phyloP scores from a whole-genome alignment of 116 monocot genomes.

The Zostera marina region DNA sequence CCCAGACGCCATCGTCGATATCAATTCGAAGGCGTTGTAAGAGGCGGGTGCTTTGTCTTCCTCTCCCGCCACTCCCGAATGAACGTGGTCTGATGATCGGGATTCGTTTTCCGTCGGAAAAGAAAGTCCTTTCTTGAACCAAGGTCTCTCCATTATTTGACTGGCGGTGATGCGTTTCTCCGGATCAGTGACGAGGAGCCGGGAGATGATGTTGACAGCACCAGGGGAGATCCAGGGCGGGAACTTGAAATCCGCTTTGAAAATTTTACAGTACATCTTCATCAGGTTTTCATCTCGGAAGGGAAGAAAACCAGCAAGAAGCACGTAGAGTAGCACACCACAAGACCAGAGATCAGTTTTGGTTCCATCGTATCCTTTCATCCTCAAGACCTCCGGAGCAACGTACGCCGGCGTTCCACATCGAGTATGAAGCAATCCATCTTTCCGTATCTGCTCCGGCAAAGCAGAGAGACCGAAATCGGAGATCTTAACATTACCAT shows the following conservation, averaged over 20 bases:
- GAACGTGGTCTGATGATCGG: neutral
- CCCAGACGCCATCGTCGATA: conserved; percentile 66
- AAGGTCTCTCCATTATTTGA: conserved; percentile 26
- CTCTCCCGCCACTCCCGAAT: conserved; percentile 1
- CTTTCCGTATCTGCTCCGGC: conserved; percentile 35
- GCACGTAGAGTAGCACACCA: conserved; percentile 52
- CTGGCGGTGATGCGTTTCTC: conserved; percentile 31
- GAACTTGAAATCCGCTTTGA: conserved; percentile 42
- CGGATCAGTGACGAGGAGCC: conserved; percentile 27
- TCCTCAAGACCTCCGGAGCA: conserved; percentile 32
- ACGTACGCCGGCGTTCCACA: conserved; percentile 67
- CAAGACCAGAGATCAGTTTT: conserved; percentile 53
- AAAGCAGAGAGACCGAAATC: conserved; percentile 61
- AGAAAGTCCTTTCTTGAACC: conserved; percentile 32
- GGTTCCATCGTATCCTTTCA: conserved; percentile 58
- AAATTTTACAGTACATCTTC: conserved; percentile 40
- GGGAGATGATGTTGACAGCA: conserved; percentile 31
- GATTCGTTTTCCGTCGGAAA: neutral
- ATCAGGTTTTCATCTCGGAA: conserved; percentile 46
- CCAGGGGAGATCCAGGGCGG: conserved; percentile 63
- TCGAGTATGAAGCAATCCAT: conserved; percentile 55
- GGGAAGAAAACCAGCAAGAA: conserved; percentile 54
- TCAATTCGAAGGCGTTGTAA: conserved; percentile 81
- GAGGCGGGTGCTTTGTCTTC: conserved; percentile 24
- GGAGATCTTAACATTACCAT: conserved; percentile 37